These are phyloP conservation scores for Perkinsus olseni DNA, from an alignment of 169 alveolate species.

Conservation along the genomic window DNA sequence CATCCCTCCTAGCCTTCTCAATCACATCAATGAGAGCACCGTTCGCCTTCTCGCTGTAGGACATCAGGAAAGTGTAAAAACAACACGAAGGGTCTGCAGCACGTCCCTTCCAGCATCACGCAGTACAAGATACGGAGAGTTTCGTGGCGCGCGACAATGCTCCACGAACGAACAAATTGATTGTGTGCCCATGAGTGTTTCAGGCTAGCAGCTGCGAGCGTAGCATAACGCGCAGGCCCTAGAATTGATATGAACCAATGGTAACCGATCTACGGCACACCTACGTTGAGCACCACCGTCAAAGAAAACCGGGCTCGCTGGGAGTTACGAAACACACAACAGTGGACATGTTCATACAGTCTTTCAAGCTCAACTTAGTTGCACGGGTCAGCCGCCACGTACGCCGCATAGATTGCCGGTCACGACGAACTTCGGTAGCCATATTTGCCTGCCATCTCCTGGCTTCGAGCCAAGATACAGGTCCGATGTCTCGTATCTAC, in stretches of 20 bases:
- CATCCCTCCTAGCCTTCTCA: neutral
- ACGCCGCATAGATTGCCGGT: neutral
- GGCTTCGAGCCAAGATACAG: neutral
- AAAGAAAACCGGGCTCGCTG: neutral
- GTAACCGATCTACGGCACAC: too few species aligned
- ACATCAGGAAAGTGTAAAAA: neutral
- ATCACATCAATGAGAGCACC: neutral
- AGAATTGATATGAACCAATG: too few species aligned
- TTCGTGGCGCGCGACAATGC: neutral
- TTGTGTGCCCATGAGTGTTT: neutral
- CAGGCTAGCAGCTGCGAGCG: too few species aligned
- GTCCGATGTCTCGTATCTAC: neutral
- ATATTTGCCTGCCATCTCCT: neutral
- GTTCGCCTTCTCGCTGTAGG: neutral
- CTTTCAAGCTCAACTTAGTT: neutral
- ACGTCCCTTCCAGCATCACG: too few species aligned
- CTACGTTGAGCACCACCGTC: too few species aligned
- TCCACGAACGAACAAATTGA: neutral
- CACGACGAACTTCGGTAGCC: neutral
- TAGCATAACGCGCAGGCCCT: too few species aligned
- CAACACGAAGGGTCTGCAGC: neutral
- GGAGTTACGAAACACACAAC: neutral
- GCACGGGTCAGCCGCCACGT: neutral
- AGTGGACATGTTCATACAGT: neutral
- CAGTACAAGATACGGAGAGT: neutral